Evolutionary conservation across 176 grass and related monocot genomes (phyloP).

Genomic region (Elaeis guineensis): DNA sequence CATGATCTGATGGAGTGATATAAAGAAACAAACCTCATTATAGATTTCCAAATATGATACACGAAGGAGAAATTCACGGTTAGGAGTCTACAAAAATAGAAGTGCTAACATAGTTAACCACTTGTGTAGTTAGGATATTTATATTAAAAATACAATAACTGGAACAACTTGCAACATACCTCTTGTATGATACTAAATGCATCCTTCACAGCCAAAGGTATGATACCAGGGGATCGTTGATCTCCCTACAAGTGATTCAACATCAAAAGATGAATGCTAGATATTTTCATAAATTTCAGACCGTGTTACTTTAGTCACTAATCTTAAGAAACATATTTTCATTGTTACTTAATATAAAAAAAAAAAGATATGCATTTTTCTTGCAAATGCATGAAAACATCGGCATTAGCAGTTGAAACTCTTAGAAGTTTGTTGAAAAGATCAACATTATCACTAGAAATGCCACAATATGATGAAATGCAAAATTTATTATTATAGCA

Average conservation of each 20-base stretch:
- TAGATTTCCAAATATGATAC: slow-evolving; percentile 99
- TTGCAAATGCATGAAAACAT: too few species aligned
- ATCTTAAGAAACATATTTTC: too few species aligned
- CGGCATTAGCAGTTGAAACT: too few species aligned
- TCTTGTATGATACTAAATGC: slow-evolving; percentile 99
- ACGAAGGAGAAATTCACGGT: slow-evolving; percentile 90
- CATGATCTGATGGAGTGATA: not conserved
- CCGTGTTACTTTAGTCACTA: too few species aligned
- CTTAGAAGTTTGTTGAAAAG: too few species aligned
- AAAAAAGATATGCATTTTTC: too few species aligned
- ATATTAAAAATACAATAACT: too few species aligned
- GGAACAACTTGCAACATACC: slow-evolving; percentile 29
- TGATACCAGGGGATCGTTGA: slow-evolving; percentile 99
- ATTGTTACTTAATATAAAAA: too few species aligned
- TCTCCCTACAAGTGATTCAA: slow-evolving; percentile 64
- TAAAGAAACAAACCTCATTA: slow-evolving; percentile 62
- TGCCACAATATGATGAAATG: too few species aligned
- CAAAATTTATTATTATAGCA: too few species aligned
- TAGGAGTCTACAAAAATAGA: slow-evolving; percentile 60
- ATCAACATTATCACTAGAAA: not conserved
- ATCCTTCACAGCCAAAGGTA: slow-evolving; percentile 99
- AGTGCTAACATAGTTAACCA: slow-evolving; percentile 5
- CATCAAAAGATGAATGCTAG: slow-evolving; percentile 11
- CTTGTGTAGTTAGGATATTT: too few species aligned
- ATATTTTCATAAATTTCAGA: slow-evolving; percentile 3